Conservation (phyloP, 2,329 filamentous ascomycete species). For the Herpotrichia juniperi region DNA sequence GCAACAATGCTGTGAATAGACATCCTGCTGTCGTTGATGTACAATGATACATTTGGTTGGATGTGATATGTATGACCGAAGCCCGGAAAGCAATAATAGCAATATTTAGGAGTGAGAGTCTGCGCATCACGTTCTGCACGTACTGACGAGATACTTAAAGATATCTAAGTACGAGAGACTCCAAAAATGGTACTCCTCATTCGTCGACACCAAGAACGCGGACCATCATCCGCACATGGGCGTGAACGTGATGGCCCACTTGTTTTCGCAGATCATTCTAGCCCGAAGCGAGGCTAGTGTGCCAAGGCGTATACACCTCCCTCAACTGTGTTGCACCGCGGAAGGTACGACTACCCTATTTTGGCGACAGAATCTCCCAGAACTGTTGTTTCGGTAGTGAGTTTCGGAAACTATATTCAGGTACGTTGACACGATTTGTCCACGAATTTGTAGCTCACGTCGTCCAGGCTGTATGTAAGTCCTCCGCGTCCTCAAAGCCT, state of each 20-base stretch:
- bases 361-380: neutral
- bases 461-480: constrained; percentile 55
- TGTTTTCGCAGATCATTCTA: neutral
- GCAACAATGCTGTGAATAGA: no score
- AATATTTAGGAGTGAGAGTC: no score
- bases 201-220: no score
- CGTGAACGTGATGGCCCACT: neutral
- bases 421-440: neutral
- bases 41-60: neutral
- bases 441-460: constrained; percentile 49
- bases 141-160: no score
- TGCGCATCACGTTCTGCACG: no score
- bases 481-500: constrained; percentile 31
- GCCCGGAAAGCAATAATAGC: neutral
- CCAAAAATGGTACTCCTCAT: no score
- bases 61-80: neutral
- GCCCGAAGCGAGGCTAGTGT: neutral
- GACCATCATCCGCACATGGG: no score
- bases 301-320: neutral
- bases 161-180: no score
- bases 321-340: neutral
- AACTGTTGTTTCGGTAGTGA: constrained; percentile 3
- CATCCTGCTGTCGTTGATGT: no score
- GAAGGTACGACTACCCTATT: neutral
- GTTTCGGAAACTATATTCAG: neutral